Evolutionary conservation across 169 alveolate species (phyloP).

Genomic region (Plasmodium chabaudi): DNA sequence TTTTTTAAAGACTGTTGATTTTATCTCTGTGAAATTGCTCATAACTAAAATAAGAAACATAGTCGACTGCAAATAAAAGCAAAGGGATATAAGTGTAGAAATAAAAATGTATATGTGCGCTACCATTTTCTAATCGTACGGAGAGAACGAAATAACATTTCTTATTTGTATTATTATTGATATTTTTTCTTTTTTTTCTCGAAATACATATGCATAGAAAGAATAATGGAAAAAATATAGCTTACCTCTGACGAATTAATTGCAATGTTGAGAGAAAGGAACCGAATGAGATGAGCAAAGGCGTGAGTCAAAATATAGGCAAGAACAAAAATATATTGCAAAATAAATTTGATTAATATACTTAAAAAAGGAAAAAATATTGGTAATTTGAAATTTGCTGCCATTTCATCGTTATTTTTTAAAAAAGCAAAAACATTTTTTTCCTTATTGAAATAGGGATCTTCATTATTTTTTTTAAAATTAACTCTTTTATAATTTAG

Average conservation of each 20-base stretch:
- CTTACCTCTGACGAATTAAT: conserved; percentile 91
- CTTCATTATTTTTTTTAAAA: not conserved
- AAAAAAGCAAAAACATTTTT: conserved; percentile 3
- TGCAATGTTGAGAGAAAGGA: conserved; percentile 90
- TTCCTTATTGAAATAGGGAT: not conserved
- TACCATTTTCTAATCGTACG: not conserved
- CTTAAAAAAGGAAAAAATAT: conserved; percentile 68
- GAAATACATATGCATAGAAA: not conserved
- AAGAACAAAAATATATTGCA: conserved; percentile 78
- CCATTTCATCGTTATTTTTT: conserved; percentile 35
- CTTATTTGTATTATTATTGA: too few relatives aligned
- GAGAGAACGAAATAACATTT: too few relatives aligned
- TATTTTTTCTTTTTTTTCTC: too few relatives aligned
- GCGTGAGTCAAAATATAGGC: conserved; percentile 85
- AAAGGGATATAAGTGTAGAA: not conserved
- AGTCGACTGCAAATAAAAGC: conserved; percentile 78
- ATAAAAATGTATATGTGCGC: not conserved
- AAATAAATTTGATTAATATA: conserved; percentile 56
- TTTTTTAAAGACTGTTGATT: conserved; percentile 93
- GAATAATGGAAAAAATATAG: not conserved
- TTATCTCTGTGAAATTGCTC: conserved; percentile 92
- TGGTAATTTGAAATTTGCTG: conserved; percentile 54
- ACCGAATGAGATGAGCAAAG: conserved; percentile 89
- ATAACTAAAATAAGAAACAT: conserved; percentile 92
- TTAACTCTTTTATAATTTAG: not conserved